These are phyloP conservation scores for Magnolia sinica DNA, from an alignment of 164 flowering plant genomes.

Conservation along the genomic window DNA sequence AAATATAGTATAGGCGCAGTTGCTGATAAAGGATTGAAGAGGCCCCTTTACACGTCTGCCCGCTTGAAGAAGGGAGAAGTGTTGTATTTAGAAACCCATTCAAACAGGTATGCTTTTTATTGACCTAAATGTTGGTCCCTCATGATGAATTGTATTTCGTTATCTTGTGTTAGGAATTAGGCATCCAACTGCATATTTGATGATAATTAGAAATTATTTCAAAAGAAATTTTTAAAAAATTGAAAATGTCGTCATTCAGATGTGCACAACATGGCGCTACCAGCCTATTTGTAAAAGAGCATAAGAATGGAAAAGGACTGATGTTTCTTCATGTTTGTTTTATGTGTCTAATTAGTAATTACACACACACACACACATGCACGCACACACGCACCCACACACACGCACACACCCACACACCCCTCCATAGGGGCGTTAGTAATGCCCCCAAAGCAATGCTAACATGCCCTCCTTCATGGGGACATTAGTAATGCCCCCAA, in stretches of 20 bases:
- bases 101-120: slow-evolving; percentile 56
- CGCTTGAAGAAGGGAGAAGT: slow-evolving; percentile 99
- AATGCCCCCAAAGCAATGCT: no score
- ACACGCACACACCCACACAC: no score
- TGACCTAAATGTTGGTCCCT: neutral
- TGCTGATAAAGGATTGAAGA: slow-evolving; percentile 97
- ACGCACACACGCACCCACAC: no score
- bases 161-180: neutral
- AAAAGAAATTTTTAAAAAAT: no score
- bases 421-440: no score
- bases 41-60: slow-evolving; percentile 85
- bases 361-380: no score
- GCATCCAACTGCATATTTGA: neutral
- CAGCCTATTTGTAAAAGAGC: neutral
- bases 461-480: no score
- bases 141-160: neutral
- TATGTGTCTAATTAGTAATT: neutral
- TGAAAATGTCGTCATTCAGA: neutral
- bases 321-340: neutral
- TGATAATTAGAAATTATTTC: no score
- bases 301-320: neutral
- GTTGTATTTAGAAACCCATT: slow-evolving; percentile 82
- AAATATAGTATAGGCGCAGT: slow-evolving; percentile 86
- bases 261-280: neutral
- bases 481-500: no score